Evolutionary conservation across 192 early-diverging fungal genomes (phyloP), one percentile per base, ranked within the genome.

Genomic region (Backusella morwellensis): DNA sequence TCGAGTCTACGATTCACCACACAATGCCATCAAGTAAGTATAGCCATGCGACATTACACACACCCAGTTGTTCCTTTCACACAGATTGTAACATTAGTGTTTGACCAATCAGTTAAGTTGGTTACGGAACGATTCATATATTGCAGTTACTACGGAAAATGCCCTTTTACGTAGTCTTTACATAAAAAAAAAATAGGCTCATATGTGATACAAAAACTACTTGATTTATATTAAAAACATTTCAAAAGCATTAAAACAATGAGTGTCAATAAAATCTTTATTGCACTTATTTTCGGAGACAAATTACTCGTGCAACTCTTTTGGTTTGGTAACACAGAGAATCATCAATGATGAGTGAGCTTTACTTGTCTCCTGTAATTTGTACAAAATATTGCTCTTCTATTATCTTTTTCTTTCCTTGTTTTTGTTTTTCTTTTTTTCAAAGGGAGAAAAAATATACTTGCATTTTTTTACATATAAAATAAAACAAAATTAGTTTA

Each of bases 31-130:
- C 42, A 44, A 17, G 42, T 44, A 17, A 32, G 32, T 4, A 17
- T 17, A 44, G 12, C 14, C 38, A 40, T 40, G 9, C 38, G 8
- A 26, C n/a, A 56, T 56, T 56, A 56, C 54, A 21, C 54, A 21
- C 54, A 21, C 54, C 21, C 54, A 9, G 21, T 56, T 56, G 54
- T 11, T 56, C 21, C n/a, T 56, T 56, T 21, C 54, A 56, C 54
- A 21, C n/a, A 56, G n/a, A 21, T 56, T 56, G 54, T 56, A 56
- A 56, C 54, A 56, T 56, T 56, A 56, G 54, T 56, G 54, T 56
- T 21, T 56, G 54, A 56, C 54, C 54, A 56, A 56, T 56, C 54
- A 56, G 8, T 56, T 23, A 56, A 9, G n/a, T n/a, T 56, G 21
- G 9, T 21, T 56, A 21, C 54, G 21, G 54, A 56, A 56, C 54